These are phyloP conservation scores for Aspergillus baeticus DNA, from an alignment of 495 filamentous ascomycete species.

Conservation along the genomic window DNA sequence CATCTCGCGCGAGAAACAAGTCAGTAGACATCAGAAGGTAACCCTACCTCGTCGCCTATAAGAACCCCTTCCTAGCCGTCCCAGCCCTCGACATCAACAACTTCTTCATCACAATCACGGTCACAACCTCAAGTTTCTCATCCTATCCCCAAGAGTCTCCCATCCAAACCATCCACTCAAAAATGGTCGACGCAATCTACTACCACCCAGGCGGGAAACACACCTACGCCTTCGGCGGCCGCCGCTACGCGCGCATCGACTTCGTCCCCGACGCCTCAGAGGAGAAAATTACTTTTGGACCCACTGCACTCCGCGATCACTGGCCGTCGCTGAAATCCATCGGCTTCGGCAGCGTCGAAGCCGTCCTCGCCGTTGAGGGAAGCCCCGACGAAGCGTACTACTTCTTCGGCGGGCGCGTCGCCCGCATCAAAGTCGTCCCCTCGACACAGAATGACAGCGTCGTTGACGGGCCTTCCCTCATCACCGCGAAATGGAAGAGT, in stretches of 20 bases:
- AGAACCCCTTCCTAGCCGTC: no score
- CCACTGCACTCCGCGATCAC: slow-evolving; percentile 34
- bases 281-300: slow-evolving; percentile 20
- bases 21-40: no score
- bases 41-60: no score
- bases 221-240: slow-evolving; percentile 15
- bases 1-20: no score
- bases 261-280: background rate
- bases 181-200: slow-evolving; percentile 17
- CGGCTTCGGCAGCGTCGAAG: slow-evolving; percentile 17
- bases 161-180: background rate
- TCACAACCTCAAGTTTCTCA: no score
- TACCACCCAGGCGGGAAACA: slow-evolving; percentile 6
- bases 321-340: slow-evolving; percentile 35
- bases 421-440: slow-evolving; percentile 12
- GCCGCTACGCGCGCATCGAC: slow-evolving; percentile 18
- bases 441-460: slow-evolving; percentile 1
- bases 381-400: slow-evolving; percentile 8
- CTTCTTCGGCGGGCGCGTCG: slow-evolving; percentile 10
- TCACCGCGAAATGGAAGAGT: slow-evolving; percentile 8
- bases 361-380: slow-evolving; percentile 4
- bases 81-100: no score
- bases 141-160: no score
- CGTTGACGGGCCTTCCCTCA: slow-evolving; percentile 9
- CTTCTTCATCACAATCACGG: no score